These are phyloP conservation scores for Elsinoe arachidis DNA, from an alignment of 2,329 filamentous ascomycete species.

Conservation along the genomic window DNA sequence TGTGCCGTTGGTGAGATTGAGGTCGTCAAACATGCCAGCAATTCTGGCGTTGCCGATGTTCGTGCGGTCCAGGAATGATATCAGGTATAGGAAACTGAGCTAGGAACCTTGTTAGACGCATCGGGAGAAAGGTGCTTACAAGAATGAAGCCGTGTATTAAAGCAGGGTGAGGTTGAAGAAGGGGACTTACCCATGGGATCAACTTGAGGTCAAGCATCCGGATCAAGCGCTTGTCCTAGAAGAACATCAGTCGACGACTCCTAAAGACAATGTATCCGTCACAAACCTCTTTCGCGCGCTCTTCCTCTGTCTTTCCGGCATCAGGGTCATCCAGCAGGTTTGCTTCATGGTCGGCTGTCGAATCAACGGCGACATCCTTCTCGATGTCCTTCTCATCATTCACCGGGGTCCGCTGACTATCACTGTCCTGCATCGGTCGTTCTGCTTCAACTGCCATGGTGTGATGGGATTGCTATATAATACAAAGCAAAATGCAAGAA, in stretches of 20 bases:
- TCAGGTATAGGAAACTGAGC: conserved; percentile 63
- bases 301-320: conserved; percentile 54
- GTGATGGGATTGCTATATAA: neutral
- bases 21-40: conserved; percentile 48
- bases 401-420: conserved; percentile 11
- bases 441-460: conserved; percentile 1
- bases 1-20: conserved; percentile 53
- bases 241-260: neutral
- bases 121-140: too few relatives aligned
- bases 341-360: conserved; percentile 14
- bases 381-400: conserved; percentile 19
- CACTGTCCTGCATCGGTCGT: neutral
- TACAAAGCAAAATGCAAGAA: too few relatives aligned
- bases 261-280: conserved; percentile 41
- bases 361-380: neutral
- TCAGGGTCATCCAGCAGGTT: conserved; percentile 46
- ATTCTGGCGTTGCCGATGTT: conserved; percentile 69
- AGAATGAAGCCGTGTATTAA: too few relatives aligned
- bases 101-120: conserved; percentile 16
- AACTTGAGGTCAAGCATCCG: conserved; percentile 54
- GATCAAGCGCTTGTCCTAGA: conserved; percentile 52
- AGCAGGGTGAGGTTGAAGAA: too few relatives aligned
- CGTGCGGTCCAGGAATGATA: conserved; percentile 62
- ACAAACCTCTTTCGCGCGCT: conserved; percentile 40
- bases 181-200: conserved; percentile 46